Evolutionary conservation across 495 filamentous ascomycete genomes (phyloP), one percentile per base, ranked within the genome.

Genomic region (Penicillium soppii): DNA sequence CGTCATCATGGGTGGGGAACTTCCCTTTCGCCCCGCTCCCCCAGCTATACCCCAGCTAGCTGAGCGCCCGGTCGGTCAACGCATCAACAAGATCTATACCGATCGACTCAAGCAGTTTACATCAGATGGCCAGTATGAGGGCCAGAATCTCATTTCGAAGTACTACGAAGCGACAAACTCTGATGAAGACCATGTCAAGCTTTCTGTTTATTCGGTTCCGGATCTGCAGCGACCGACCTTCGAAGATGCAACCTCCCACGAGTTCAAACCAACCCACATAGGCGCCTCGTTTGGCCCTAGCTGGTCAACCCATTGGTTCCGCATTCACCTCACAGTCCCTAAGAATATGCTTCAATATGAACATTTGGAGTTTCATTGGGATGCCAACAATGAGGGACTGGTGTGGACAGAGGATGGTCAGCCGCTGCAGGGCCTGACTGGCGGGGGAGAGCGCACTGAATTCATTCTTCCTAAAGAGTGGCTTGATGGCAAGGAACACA

Each of bases 221-320:
- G 71, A 86, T 59, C 83, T 89, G 32, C 74, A 80, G 30, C 82
- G 94, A 17, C 94, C 95, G 12, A 82, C 87, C n/a, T 98, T 98
- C 72, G 67, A 92, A 48, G 91, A 97, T 30, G 94, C 92, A 15
- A 87, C 85, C 27, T 86, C 82, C 17, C 83, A 92, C 50, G 76
- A 88, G 32, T 98, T 95, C 71, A 77, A 77, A 23, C 72, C 81
- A n/a, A 88, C 92, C 1, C 73, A 76, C 13, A 84, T 91, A 45
- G 91, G 92, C 25, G 78, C 84, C 48, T 81, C 75, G 12, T 97
- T 97, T 58, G 94, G 94, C 4, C 94, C 94, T 9, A 92, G 91
- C 38, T 98, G 94, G 94, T 90, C 90, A 0, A 98, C 94, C n/a
- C 92, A 97, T 69, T 98, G 94, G 94, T 94, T 97, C 78, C 86